These are phyloP conservation scores for Cymbopogon citratus DNA, from an alignment of 176 grass and related monocot genomes.

Conservation along the genomic window DNA sequence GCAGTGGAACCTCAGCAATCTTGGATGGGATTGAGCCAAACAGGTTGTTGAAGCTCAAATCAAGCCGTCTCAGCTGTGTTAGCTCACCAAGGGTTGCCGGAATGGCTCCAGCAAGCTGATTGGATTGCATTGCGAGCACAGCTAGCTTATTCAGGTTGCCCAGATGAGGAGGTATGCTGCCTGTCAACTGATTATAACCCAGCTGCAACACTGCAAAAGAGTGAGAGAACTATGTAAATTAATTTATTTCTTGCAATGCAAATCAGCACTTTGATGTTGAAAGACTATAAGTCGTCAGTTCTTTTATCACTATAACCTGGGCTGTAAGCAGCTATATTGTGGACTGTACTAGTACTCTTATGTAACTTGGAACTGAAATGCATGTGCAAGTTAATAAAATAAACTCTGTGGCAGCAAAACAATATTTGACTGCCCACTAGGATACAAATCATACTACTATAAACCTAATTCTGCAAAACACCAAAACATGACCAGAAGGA, in stretches of 20 bases:
- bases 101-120: constrained; percentile 81
- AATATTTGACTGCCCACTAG: not conserved
- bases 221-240: not conserved
- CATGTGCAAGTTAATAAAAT: not conserved
- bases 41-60: constrained; percentile 83
- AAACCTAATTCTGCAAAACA: not conserved
- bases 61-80: constrained; percentile 53
- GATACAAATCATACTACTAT: not conserved
- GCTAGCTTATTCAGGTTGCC: constrained; percentile 67
- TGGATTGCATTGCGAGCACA: constrained; percentile 79
- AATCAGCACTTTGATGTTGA: not conserved
- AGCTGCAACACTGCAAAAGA: constrained; percentile 75
- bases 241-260: not conserved
- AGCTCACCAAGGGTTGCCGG: constrained; percentile 74
- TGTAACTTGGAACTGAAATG: not conserved
- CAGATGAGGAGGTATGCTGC: constrained; percentile 64
- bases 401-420: not conserved
- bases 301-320: not conserved
- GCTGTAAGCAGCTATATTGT: not conserved
- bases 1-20: constrained; percentile 53
- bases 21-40: constrained; percentile 85
- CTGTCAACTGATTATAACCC: constrained; percentile 77
- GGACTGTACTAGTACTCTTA: not conserved
- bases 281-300: not conserved
- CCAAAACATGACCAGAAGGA: constrained; percentile 3